These are phyloP conservation scores for Fragaria nilgerrensis DNA, from an alignment of 306 rosid genomes.

Conservation along the genomic window DNA sequence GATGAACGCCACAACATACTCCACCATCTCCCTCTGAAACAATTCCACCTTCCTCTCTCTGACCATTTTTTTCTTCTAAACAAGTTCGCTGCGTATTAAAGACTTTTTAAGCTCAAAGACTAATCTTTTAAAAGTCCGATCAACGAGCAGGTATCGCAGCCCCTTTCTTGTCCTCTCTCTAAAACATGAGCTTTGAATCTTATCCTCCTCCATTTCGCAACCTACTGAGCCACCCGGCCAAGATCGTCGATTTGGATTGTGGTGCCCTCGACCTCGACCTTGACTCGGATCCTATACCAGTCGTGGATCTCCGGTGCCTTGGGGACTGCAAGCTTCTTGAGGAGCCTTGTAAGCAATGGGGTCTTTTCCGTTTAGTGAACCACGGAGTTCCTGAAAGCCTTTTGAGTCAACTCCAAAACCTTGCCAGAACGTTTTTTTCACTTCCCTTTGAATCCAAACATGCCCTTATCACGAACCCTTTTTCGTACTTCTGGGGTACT, in stretches of 20 bases:
- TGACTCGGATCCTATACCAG: slow-evolving; percentile 38
- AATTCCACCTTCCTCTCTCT: no score
- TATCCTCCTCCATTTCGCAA: slow-evolving; percentile 50
- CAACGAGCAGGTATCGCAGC: no score
- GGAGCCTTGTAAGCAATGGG: slow-evolving; percentile 66
- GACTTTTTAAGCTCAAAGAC: no score
- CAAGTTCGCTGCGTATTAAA: no score
- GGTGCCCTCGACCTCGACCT: slow-evolving; percentile 14
- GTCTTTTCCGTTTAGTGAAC: slow-evolving; percentile 64
- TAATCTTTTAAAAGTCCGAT: no score
- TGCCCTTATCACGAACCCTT: slow-evolving; percentile 32
- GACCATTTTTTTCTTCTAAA: no score
- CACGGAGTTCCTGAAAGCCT: slow-evolving; percentile 64
- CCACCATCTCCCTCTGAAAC: background rate
- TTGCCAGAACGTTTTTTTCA: slow-evolving; percentile 35
- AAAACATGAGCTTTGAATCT: slow-evolving; percentile 27
- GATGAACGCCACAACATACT: background rate
- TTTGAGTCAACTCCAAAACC: slow-evolving; percentile 36
- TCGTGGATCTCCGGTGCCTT: slow-evolving; percentile 46
- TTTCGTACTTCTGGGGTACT: slow-evolving; percentile 74
- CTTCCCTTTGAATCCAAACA: slow-evolving; percentile 52
- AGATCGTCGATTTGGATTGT: background rate
- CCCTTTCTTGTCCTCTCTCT: background rate
- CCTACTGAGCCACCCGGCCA: background rate
- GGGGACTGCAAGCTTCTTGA: slow-evolving; percentile 23